Evolutionary conservation across 225 moss, liverwort and hornwort genomes (phyloP), one percentile per base, ranked within the genome.

Genomic region (Lunularia cruciata): DNA sequence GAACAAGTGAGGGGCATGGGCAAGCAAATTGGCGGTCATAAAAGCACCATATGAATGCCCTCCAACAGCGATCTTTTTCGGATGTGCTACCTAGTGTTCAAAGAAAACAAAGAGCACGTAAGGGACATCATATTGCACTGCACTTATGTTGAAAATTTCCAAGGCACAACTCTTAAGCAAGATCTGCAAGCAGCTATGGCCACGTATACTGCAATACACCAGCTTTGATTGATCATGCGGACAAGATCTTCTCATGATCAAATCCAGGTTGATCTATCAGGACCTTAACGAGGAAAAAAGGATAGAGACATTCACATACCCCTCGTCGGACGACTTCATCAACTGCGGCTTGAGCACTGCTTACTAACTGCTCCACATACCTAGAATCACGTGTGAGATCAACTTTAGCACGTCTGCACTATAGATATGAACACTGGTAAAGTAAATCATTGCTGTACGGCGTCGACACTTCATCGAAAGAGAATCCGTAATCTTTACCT

Each of bases 31-130:
- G 37, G 96, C 96, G 47, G 96, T 98, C 96, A 98, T 98, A 71
- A 98, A 98, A 64, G 96, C 96, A 67, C 96, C 96, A 77, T 98
- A 98, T 8, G 96, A 98, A 56, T 98, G 96, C 70, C 96, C 96
- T 59, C 96, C 93, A 47, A 98, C 85, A 34, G 96, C 93, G 64
- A 98, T 88, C 66, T 83, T 91, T 64, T 72, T 87, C 18, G 81
- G 82, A 72, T 91, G 77, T 25, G 90, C 76, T 43, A 98, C 93
- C 92, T 92, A 78, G 28, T 64, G 30, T 64, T 47, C 69, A 58
- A 16, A 20, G 25, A 14, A 11, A 43, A 5, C 0, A 67, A 38
- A 49, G 32, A 51, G 7, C 13, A 30, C 8, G 19, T 60, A 28
- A 57, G 64, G 5, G n/a, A 76, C 23, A n/a, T 6, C 36, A 52